Evolutionary conservation across 768 basidiomycete genomes (phyloP).

Genomic region (Terana coerulea): DNA sequence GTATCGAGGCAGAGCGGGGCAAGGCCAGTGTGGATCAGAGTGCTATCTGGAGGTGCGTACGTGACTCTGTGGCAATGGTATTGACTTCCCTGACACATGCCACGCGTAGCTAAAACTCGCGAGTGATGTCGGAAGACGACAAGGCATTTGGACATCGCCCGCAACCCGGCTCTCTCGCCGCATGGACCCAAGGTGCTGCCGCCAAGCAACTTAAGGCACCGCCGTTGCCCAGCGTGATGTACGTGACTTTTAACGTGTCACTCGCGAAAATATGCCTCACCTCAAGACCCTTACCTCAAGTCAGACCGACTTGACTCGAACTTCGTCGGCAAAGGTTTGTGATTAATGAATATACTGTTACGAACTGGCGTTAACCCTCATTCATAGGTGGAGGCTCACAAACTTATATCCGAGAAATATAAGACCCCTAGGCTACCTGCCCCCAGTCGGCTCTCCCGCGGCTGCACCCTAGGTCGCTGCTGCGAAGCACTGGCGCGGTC

Average conservation of each 20-base stretch:
- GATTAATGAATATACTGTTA: neutral
- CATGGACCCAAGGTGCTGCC: constrained; percentile 20
- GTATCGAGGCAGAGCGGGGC: constrained; percentile 16
- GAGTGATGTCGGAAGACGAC: constrained; percentile 26
- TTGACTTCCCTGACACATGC: too few relatives aligned
- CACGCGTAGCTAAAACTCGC: constrained; percentile 17
- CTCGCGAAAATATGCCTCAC: constrained; percentile 15
- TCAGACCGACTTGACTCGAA: constrained; percentile 11
- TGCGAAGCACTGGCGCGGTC: constrained; percentile 24
- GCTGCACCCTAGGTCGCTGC: constrained; percentile 29
- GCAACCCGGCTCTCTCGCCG: constrained; percentile 22
- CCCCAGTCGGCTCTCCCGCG: constrained; percentile 31
- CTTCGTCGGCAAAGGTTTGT: constrained; percentile 14
- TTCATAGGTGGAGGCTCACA: too few relatives aligned
- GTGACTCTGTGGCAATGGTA: too few relatives aligned
- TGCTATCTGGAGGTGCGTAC: constrained; percentile 15
- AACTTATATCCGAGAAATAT: constrained; percentile 33
- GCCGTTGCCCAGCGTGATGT: neutral
- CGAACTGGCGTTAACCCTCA: neutral
- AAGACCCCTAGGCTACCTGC: constrained; percentile 32
- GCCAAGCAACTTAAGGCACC: constrained; percentile 20
- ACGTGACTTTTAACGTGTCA: constrained; percentile 12
- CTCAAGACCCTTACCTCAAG: neutral
- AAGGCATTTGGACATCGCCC: constrained; percentile 26
- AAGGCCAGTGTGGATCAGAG: constrained; percentile 12